Conservation (phyloP, 345 rosid genomes). For the Angophora floribunda region DNA sequence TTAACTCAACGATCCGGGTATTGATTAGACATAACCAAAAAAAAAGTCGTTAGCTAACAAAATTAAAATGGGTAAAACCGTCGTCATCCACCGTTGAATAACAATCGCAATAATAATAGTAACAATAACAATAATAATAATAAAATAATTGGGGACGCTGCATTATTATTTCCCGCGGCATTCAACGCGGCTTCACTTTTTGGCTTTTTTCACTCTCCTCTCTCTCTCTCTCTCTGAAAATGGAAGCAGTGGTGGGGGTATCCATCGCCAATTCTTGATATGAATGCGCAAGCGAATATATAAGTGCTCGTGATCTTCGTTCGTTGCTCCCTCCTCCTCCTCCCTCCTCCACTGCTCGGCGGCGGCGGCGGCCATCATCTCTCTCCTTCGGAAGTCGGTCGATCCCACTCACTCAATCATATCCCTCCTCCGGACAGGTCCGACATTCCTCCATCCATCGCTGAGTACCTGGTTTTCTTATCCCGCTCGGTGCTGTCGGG, state of each 20-base stretch:
- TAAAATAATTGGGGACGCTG: neutral
- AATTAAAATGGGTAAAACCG: neutral
- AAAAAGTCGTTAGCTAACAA: neutral
- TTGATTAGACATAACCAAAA: neutral
- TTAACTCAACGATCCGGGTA: neutral
- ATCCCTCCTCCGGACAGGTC: neutral
- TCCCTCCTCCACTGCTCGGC: neutral
- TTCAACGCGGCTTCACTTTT: slow-evolving; percentile 48
- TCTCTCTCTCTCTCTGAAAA: neutral
- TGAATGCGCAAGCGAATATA: neutral
- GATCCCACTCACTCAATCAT: neutral
- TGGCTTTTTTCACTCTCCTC: slow-evolving; percentile 9
- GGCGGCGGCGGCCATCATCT: neutral
- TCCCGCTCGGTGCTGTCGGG: neutral
- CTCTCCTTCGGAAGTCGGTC: neutral
- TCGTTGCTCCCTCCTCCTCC: neutral
- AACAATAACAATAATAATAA: neutral
- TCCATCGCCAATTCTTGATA: neutral
- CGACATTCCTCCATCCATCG: neutral
- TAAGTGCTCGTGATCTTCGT: neutral
- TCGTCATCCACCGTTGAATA: neutral
- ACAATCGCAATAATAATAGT: neutral
- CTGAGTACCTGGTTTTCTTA: neutral
- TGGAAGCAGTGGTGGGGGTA: neutral
- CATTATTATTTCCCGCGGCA: slow-evolving; percentile 27